Percentiles rank a stretch among this genome's conserved stretches.
Evolutionary conservation across 2,329 filamentous ascomycete species (phyloP).

Genomic region (Chrysoporthe austroafricana): DNA sequence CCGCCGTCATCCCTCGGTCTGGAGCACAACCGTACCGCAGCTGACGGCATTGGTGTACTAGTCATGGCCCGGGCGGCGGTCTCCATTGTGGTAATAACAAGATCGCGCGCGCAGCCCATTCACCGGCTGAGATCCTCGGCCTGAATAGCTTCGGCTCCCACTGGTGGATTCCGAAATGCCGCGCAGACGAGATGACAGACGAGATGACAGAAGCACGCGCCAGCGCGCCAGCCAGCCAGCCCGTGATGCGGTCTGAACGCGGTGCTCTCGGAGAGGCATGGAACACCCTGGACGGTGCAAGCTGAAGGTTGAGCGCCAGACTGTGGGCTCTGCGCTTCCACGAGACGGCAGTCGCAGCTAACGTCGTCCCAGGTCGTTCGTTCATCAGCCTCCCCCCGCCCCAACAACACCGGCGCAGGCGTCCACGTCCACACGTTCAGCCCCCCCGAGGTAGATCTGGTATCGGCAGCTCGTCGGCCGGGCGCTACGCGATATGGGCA

Average conservation of each 20-base stretch:
- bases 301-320: not conserved
- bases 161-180: constrained; percentile 20
- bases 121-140: not conserved
- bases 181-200: constrained; percentile 16
- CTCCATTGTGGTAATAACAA: not conserved
- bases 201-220: constrained; percentile 19
- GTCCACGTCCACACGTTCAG: too few relatives aligned
- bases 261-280: not conserved
- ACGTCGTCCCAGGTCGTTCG: not conserved
- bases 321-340: not conserved
- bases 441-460: not conserved
- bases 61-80: not conserved
- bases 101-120: not conserved
- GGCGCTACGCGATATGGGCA: not conserved
- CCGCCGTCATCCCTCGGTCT: too few relatives aligned
- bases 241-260: not conserved
- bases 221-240: not conserved
- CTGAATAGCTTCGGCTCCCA: constrained; percentile 11
- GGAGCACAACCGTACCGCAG: too few relatives aligned
- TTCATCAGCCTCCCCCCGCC: not conserved
- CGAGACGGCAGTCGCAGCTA: not conserved
- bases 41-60: too few relatives aligned
- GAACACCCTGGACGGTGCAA: constrained; percentile 1
- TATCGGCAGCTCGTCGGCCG: not conserved
- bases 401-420: not conserved